phyloP scores from a whole-genome alignment of 805 yeast genomes.

The Jamesozyma rosinii region DNA sequence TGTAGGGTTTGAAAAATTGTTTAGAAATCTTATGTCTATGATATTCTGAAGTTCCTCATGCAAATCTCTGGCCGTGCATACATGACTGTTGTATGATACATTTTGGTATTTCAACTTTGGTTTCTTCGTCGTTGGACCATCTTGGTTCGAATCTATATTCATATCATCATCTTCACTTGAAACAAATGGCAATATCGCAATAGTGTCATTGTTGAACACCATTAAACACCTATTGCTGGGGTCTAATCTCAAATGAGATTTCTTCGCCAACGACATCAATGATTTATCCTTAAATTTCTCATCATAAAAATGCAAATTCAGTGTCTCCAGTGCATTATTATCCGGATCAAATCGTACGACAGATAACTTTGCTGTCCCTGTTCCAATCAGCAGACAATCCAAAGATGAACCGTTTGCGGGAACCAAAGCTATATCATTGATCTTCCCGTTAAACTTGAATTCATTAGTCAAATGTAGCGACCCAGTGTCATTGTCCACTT shows the following conservation, averaged over 20 bases:
- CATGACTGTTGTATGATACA: conserved; percentile 37
- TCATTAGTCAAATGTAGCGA: conserved; percentile 44
- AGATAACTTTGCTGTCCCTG: conserved; percentile 70
- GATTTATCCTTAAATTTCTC: conserved; percentile 46
- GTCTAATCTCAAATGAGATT: conserved; percentile 47
- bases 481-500: conserved; percentile 11
- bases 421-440: conserved; percentile 47
- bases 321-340: conserved; percentile 50
- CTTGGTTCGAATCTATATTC: conserved; percentile 4
- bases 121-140: conserved; percentile 7
- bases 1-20: conserved; percentile 77
- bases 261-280: conserved; percentile 25
- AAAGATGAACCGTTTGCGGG: conserved; percentile 37
- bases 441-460: conserved; percentile 59
- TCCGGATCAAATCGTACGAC: conserved; percentile 59
- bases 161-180: conserved; percentile 32
- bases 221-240: conserved; percentile 50
- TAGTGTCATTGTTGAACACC: conserved; percentile 53
- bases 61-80: conserved; percentile 48
- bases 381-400: conserved; percentile 57
- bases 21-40: conserved; percentile 60
- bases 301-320: conserved; percentile 82
- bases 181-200: conserved; percentile 57
- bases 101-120: conserved; percentile 6
- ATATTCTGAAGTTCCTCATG: conserved; percentile 52